Evolutionary conservation across 2,329 filamentous ascomycete genomes (phyloP), one percentile per base, ranked within the genome.

Genomic region (Thelonectria olida): DNA sequence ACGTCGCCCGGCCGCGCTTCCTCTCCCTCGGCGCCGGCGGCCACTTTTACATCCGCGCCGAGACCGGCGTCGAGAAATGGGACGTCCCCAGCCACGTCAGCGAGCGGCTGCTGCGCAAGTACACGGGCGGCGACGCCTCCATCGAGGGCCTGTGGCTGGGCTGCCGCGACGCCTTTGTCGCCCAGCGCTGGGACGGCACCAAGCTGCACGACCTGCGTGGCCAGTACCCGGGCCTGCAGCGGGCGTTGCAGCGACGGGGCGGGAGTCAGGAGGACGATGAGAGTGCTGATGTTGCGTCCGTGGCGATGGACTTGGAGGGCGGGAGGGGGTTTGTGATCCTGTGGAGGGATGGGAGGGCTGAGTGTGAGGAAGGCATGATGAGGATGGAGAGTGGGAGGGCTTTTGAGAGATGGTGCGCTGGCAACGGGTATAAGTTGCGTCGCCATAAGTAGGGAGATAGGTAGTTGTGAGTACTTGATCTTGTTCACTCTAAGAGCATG

Each of bases 111-210:
- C 70, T 6, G 58, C 39, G 34, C 15, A 34, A 64, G 17, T 50
- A 66, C 13, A 54, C 54, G 5, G 27, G 52, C 17, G 31, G 28
- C 15, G 55, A 61, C 5, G 38, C 49, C 5, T 47, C 47, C 7
- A 54, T 58, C 2, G 47, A 61, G 12, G 42, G 59, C 3, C 59
- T 71, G n/a, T 71, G 68, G 68, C 65, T 71, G 8, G 68, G 68
- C 15, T 27, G 41, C n/a, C 45, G 47, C 3, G 57, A 48, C 17
- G 49, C 68, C n/a, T 71, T 67, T 54, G 67, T 71, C 12, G 67
- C 58, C 3, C 68, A 71, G 49, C 69, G 69, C n/a, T 55, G 62
- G 23, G 64, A 68, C 48, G 52, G 49, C 7, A 54, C 25, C 34
- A 65, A 63, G 28, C 53, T 53, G 7, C 63, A 67, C 15, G 58